These are phyloP conservation scores for Zygoascus biomembranicola DNA, from an alignment of 805 yeast genomes.

Conservation along the genomic window DNA sequence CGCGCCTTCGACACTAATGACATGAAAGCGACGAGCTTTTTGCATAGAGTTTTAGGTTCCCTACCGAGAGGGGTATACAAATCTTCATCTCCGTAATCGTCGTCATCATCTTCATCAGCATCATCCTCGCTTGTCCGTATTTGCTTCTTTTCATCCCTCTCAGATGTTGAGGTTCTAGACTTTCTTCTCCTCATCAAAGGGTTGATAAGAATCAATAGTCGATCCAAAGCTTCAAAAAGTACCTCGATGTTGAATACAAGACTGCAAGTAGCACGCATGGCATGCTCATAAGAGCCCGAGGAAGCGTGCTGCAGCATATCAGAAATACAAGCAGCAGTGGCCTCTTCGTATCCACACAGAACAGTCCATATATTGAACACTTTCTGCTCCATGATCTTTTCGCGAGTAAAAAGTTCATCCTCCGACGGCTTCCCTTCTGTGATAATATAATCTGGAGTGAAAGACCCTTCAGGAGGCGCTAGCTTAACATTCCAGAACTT, in stretches of 20 bases:
- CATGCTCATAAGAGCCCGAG: constrained; percentile 56
- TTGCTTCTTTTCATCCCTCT: neutral
- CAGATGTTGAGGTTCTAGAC: neutral
- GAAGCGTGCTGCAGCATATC: constrained; percentile 86
- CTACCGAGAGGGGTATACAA: constrained; percentile 24
- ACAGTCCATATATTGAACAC: constrained; percentile 72
- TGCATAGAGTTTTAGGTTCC: constrained; percentile 81
- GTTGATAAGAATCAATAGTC: constrained; percentile 28
- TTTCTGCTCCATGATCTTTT: constrained; percentile 54
- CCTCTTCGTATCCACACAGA: constrained; percentile 82
- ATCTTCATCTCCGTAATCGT: constrained; percentile 7
- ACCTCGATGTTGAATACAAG: constrained; percentile 68
- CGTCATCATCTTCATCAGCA: constrained; percentile 6
- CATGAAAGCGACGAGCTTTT: constrained; percentile 82
- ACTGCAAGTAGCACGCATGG: constrained; percentile 61
- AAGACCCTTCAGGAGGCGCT: constrained; percentile 26
- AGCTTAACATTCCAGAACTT: constrained; percentile 91
- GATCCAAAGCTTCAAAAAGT: constrained; percentile 68
- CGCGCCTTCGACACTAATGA: constrained; percentile 61
- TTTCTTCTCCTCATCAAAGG: constrained; percentile 10
- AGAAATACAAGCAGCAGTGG: constrained; percentile 79
- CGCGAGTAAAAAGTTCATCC: constrained; percentile 30
- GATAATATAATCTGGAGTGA: constrained; percentile 11
- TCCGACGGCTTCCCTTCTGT: constrained; percentile 11
- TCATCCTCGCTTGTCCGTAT: neutral